Percentiles rank a stretch among this genome's conserved stretches.
phyloP scores from a whole-genome alignment of 805 yeast genomes.

The Kodamaea neixiangensis region DNA sequence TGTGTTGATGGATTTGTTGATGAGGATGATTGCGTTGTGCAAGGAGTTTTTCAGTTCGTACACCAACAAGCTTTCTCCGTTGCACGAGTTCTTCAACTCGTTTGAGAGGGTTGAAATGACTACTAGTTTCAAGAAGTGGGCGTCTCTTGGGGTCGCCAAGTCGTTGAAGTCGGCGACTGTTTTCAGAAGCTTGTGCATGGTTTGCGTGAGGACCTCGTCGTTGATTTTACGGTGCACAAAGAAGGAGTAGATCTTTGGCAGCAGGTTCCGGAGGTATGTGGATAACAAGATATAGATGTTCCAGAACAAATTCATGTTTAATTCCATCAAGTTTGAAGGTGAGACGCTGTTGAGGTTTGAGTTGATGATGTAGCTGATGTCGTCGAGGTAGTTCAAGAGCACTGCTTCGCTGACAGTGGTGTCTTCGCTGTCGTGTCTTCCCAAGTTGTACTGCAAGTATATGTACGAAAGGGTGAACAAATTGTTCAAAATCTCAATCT shows the following conservation, averaged over 20 bases:
- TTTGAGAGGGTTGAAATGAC: conserved; percentile 35
- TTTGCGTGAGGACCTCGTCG: conserved; percentile 9
- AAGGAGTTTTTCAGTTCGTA: conserved; percentile 42
- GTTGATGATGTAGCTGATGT: conserved; percentile 45
- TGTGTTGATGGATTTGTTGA: conserved; percentile 42
- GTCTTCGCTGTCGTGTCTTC: conserved; percentile 17
- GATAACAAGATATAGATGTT: conserved; percentile 49
- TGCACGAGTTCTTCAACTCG: conserved; percentile 30
- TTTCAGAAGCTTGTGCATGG: conserved; percentile 30
- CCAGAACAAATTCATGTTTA: conserved; percentile 45
- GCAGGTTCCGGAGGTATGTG: conserved; percentile 31
- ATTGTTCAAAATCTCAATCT: conserved; percentile 45
- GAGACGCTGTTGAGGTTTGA: conserved; percentile 29
- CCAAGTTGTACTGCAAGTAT: conserved; percentile 41
- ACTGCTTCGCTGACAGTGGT: conserved; percentile 45
- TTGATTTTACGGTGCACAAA: conserved; percentile 14
- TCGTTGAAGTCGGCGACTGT: conserved; percentile 19
- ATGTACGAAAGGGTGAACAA: conserved; percentile 47
- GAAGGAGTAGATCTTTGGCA: conserved; percentile 23
- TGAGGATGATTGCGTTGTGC: conserved; percentile 55
- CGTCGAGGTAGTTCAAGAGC: conserved; percentile 51
- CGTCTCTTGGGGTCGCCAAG: conserved; percentile 11
- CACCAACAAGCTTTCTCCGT: conserved; percentile 23
- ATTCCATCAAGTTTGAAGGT: conserved; percentile 29
- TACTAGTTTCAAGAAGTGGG: conserved; percentile 27